A percentile compares a stretch with the other conserved stretches of the same genome.
These are phyloP conservation scores for Lachnellula occidentalis DNA, from an alignment of 2,329 filamentous ascomycete species.

Conservation along the genomic window DNA sequence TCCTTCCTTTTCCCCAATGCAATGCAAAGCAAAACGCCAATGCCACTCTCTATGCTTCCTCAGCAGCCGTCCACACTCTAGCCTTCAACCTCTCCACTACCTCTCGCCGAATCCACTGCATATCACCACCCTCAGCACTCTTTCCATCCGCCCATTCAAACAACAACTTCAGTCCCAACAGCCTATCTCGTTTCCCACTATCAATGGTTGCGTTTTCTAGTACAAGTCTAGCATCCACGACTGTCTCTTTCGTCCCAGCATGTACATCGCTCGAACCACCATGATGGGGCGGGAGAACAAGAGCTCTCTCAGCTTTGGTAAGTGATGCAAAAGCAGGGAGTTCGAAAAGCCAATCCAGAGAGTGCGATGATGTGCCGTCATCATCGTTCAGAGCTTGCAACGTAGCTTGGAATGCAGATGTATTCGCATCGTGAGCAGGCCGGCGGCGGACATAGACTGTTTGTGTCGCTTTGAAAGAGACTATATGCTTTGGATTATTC, in stretches of 20 bases:
- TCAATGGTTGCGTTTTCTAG: constrained; percentile 44
- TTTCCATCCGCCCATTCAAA: constrained; percentile 60
- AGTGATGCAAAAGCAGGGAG: constrained; percentile 48
- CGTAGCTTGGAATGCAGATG: constrained; percentile 57
- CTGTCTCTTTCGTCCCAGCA: constrained; percentile 49
- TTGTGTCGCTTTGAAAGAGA: constrained; percentile 54
- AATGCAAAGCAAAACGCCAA: background rate
- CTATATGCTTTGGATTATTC: constrained; percentile 48
- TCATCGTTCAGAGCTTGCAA: constrained; percentile 58
- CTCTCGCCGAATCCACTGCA: constrained; percentile 50
- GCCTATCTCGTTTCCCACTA: constrained; percentile 47
- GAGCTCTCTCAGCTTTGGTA: constrained; percentile 51
- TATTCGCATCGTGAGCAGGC: constrained; percentile 47
- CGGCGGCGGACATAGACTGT: constrained; percentile 59
- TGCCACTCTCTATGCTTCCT: constrained; percentile 3
- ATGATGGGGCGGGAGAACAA: constrained; percentile 42
- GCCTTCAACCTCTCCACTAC: constrained; percentile 50
- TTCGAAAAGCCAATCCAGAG: constrained; percentile 61
- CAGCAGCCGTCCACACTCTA: constrained; percentile 39
- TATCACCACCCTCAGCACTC: constrained; percentile 34
- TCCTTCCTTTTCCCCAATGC: background rate
- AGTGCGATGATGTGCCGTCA: constrained; percentile 38
- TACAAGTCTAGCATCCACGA: constrained; percentile 56
- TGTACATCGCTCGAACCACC: constrained; percentile 38
- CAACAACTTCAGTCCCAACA: constrained; percentile 58